phyloP scores from a whole-genome alignment of 345 rosid genomes.

The Citrus sp. region DNA sequence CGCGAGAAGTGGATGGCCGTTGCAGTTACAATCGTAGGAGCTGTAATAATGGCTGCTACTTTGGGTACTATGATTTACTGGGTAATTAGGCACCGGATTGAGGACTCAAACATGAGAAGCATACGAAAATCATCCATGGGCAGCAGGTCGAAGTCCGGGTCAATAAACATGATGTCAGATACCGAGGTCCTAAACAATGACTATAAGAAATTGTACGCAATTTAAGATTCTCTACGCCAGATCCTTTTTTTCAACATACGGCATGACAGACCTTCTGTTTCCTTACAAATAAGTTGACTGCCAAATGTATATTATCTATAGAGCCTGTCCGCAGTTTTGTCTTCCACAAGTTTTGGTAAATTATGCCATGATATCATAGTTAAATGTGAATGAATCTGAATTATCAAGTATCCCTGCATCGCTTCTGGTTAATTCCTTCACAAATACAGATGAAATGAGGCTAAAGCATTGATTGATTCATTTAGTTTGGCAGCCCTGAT shows the following conservation, averaged over 20 bases:
- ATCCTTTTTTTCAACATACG: not conserved
- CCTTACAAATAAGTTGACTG: not conserved
- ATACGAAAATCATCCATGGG: constrained; percentile 54
- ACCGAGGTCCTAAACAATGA: constrained; percentile 57
- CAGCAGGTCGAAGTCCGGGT: constrained; percentile 61
- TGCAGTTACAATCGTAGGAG: constrained; percentile 74
- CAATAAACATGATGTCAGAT: constrained; percentile 58
- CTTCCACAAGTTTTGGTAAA: not conserved
- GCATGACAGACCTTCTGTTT: not conserved
- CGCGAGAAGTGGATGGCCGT: constrained; percentile 74
- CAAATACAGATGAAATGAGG: not conserved
- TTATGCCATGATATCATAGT: not conserved
- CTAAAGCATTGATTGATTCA: not conserved
- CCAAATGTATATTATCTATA: constrained; percentile 12
- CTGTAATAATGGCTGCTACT: constrained; percentile 80
- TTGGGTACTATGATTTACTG: constrained; percentile 91
- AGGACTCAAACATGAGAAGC: constrained; percentile 65
- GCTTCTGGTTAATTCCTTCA: not conserved
- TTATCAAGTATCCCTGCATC: not conserved
- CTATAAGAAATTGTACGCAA: constrained; percentile 78
- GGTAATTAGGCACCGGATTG: constrained; percentile 83
- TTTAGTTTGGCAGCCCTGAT: not conserved
- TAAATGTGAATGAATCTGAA: not conserved
- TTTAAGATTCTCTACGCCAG: constrained; percentile 21
- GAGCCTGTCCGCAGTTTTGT: not conserved